phyloP scores from a whole-genome alignment of 257 asterid species.

The Solanum acaule region DNA sequence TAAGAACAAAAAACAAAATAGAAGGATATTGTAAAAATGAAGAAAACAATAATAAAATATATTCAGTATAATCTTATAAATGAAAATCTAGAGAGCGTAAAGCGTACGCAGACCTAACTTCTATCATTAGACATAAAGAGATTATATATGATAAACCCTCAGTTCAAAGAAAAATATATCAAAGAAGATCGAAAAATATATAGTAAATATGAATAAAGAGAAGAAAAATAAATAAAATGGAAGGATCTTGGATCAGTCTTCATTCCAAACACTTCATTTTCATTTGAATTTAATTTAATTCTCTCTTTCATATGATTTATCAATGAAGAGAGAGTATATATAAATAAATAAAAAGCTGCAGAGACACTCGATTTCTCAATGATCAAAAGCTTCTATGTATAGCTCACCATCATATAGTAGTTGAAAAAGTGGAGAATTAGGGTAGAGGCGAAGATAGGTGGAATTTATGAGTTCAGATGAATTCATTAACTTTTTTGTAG shows the following conservation, averaged over 20 bases:
- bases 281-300: conserved; percentile 1
- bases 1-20: background rate
- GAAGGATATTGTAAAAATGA: background rate
- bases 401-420: background rate
- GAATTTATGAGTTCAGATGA: accelerated
- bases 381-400: conserved; percentile 1
- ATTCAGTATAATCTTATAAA: background rate
- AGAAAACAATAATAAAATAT: background rate
- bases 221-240: background rate
- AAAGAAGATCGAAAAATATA: background rate
- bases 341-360: conserved; percentile 16
- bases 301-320: conserved; percentile 24
- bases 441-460: accelerated
- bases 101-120: accelerated
- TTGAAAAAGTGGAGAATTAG: conserved; percentile 2
- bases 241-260: conserved; percentile 58
- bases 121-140: background rate
- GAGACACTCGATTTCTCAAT: conserved; percentile 14
- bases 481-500: too few species aligned
- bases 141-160: background rate
- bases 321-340: conserved; percentile 19
- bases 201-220: background rate
- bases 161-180: background rate
- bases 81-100: accelerated
- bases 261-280: conserved; percentile 65